Conservation (phyloP, 495 filamentous ascomycete species). For the Cladorrhinum samala region DNA sequence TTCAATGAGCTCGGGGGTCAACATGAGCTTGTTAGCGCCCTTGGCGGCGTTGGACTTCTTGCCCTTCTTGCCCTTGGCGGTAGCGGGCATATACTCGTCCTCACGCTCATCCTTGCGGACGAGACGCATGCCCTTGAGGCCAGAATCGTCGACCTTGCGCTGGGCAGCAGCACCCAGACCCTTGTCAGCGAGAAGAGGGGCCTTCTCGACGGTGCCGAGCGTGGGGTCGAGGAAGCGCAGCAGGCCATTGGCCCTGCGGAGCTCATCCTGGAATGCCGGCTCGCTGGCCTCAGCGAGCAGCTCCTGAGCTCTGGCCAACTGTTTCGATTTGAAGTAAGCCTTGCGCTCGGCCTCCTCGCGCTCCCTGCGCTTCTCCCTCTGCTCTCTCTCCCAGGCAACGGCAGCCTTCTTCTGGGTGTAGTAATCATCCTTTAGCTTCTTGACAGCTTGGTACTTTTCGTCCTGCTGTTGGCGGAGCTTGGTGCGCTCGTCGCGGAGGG, state of each 20-base stretch:
- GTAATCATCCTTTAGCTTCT: slow-evolving; percentile 80
- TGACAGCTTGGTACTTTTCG: slow-evolving; percentile 71
- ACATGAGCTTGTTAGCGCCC: slow-evolving; percentile 65
- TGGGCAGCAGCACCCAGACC: slow-evolving; percentile 61
- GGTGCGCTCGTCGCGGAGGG: slow-evolving; percentile 82
- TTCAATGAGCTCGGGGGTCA: slow-evolving; percentile 84
- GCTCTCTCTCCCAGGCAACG: slow-evolving; percentile 74
- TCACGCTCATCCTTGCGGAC: slow-evolving; percentile 77
- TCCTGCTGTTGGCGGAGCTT: slow-evolving; percentile 77
- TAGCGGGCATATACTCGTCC: slow-evolving; percentile 79
- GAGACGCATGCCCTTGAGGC: slow-evolving; percentile 70
- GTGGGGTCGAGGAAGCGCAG: slow-evolving; percentile 88
- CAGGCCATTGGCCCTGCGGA: slow-evolving; percentile 75
- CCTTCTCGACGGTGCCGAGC: slow-evolving; percentile 50
- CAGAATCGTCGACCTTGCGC: slow-evolving; percentile 72
- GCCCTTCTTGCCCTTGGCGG: slow-evolving; percentile 88
- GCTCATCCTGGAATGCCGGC: slow-evolving; percentile 85
- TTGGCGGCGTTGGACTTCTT: slow-evolving; percentile 51
- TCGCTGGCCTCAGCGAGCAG: slow-evolving; percentile 83
- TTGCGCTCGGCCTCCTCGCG: slow-evolving; percentile 59
- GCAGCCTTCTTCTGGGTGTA: slow-evolving; percentile 69
- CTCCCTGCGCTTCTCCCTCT: slow-evolving; percentile 58
- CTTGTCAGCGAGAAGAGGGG: slow-evolving; percentile 58
- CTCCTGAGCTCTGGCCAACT: slow-evolving; percentile 79
- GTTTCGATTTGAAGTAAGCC: slow-evolving; percentile 72